Conservation (phyloP, 2,329 filamentous ascomycete species). For the Aspergillus fumigatiaffinis region DNA sequence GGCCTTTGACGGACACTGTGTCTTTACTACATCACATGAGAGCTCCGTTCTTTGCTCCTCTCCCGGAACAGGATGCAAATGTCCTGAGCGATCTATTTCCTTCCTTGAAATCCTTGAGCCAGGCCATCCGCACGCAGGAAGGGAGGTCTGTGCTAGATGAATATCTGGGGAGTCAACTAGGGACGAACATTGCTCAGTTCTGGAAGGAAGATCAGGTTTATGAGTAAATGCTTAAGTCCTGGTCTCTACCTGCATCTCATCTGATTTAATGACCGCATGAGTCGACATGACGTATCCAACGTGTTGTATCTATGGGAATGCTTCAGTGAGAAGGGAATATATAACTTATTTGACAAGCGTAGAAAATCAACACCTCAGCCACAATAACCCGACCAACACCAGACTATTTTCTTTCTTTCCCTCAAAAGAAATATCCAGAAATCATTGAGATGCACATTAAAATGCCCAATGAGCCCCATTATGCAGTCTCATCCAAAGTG, state of each 20-base stretch:
- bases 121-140: conserved; percentile 12
- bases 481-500: neutral
- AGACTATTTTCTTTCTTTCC: neutral
- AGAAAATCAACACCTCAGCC: too few relatives aligned
- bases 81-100: conserved; percentile 30
- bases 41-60: conserved; percentile 13
- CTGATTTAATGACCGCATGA: neutral
- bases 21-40: conserved; percentile 18
- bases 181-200: conserved; percentile 32
- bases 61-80: conserved; percentile 27
- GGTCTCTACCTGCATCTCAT: neutral
- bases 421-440: neutral
- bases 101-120: conserved; percentile 17
- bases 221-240: conserved; percentile 15
- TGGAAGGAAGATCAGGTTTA: conserved; percentile 32
- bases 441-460: neutral
- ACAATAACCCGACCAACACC: neutral
- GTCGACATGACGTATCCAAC: too few relatives aligned
- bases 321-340: neutral
- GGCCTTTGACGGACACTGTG: conserved; percentile 11
- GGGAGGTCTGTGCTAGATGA: conserved; percentile 24
- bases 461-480: neutral
- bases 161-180: conserved; percentile 30
- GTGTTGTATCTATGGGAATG: neutral
- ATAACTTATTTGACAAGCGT: neutral